These are phyloP conservation scores for Hyphodiscus hymeniophilus DNA, from an alignment of 495 filamentous ascomycete genomes.

Conservation along the genomic window DNA sequence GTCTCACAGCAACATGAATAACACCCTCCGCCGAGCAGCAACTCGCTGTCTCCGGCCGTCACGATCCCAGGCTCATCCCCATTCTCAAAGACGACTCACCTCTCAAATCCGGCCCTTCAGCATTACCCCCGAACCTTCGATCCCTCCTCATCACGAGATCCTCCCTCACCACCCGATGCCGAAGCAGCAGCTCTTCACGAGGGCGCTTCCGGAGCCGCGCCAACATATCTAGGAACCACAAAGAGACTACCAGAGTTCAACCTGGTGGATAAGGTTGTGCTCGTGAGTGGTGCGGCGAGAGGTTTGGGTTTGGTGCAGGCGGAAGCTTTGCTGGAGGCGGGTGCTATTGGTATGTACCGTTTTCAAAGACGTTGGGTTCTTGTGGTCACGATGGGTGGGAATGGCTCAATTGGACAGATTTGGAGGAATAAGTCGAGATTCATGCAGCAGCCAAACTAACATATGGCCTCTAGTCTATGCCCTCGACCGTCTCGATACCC, in stretches of 20 bases:
- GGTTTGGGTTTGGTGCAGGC: constrained; percentile 74
- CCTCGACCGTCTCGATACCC: constrained; percentile 41
- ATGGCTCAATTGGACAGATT: neutral
- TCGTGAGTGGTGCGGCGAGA: constrained; percentile 71
- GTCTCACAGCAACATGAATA: neutral
- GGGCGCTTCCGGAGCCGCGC: neutral
- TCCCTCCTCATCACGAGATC: neutral
- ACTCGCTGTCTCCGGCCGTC: neutral
- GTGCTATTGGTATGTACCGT: constrained; percentile 44
- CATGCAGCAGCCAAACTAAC: no score
- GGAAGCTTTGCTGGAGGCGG: constrained; percentile 72
- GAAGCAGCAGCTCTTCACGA: constrained; percentile 2
- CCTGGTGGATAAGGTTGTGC: constrained; percentile 65
- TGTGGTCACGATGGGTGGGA: no score
- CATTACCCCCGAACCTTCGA: neutral
- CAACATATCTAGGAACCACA: constrained; percentile 13
- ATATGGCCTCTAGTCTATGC: constrained; percentile 40
- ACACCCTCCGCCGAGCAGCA: neutral
- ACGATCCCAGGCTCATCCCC: neutral
- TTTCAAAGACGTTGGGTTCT: no score
- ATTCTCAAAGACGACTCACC: neutral
- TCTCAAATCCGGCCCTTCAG: neutral
- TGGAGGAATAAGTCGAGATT: no score
- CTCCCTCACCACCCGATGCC: constrained; percentile 5
- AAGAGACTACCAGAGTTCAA: constrained; percentile 63